Base-by-base conservation (phyloP, 2,329 filamentous ascomycete genomes). In the Exutisphaerella laricina region DNA sequence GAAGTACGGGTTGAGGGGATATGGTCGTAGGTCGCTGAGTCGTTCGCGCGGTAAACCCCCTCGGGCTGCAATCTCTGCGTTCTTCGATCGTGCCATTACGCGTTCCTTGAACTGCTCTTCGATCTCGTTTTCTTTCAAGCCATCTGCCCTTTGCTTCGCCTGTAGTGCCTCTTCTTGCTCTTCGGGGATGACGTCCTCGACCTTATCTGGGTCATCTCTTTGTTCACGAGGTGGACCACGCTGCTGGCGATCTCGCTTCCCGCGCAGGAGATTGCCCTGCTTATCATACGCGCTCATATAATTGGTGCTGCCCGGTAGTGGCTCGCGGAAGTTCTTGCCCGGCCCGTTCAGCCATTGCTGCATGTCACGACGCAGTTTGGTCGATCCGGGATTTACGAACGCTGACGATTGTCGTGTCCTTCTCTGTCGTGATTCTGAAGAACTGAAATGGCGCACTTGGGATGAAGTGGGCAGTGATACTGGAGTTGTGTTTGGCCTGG, bases 1-100 rank as follows among this genome's bases (percentile, higher is more conserved):
- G 66, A 90, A 96, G 17, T 74, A 61, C 4, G 68, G 69, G 63
- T 95, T 95, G 37, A 78, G 61, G 0, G 88, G 88, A 53, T 92
- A 95, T 0, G 86, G 87, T 47, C 63, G 73, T 57, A 65, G 36
- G 54, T 59, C 51, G 9, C 37, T 28, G 2, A 31, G 22, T 26
- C 53, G 43, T 32, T 64, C 62, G n/a, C 34, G 46, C 5, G 59
- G 58, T 9, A 59, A 26, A 12, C 49, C 54, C 14, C 43, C 48
- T 33, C 53, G 40, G 4, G 43, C 46, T 10, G 58, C 47, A 3
- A 34, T 21, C 25, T 58, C 55, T 20, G 51, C 45, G 16, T 53
- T 49, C 37, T 39, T 45, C 22, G 45, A 50, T 49, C 51, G 46
- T 17, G 39, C 45, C 16, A 35, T 49, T 31, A 36, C 50, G 30